These are phyloP conservation scores for Cladosporium sp. DNA, from an alignment of 2,329 filamentous ascomycete genomes.

Conservation along the genomic window DNA sequence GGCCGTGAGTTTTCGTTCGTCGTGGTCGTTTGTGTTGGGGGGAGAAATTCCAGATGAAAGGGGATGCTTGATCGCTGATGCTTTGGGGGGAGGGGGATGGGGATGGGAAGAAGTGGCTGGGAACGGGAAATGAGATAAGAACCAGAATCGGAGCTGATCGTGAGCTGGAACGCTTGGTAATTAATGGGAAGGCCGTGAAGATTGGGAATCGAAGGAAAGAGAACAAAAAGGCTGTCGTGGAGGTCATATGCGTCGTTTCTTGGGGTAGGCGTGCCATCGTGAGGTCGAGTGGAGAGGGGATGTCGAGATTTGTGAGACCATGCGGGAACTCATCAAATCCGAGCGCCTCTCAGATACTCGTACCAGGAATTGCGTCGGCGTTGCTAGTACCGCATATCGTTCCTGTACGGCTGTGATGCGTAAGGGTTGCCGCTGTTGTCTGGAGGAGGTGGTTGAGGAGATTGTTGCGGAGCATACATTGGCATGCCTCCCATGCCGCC, in stretches of 20 bases:
- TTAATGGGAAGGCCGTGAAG: not conserved
- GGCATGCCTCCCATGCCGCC: conserved; percentile 2
- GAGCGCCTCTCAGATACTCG: not conserved
- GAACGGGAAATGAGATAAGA: not conserved
- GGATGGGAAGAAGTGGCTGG: not conserved
- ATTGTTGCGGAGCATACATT: not conserved
- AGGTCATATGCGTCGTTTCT: not conserved
- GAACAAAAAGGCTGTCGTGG: not conserved
- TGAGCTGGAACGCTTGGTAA: no score
- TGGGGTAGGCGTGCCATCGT: not conserved
- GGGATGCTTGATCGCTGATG: not conserved
- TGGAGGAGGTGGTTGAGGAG: conserved; percentile 15
- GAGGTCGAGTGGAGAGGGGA: not conserved
- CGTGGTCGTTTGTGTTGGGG: not conserved
- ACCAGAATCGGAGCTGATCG: not conserved
- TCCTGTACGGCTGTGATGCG: conserved; percentile 17
- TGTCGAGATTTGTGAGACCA: not conserved
- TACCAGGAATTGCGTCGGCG: conserved; percentile 4
- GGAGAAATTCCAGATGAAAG: not conserved
- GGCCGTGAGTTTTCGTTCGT: not conserved
- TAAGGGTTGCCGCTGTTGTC: conserved; percentile 33
- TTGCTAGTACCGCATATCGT: conserved; percentile 9
- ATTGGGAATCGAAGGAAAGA: not conserved
- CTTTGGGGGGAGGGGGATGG: not conserved
- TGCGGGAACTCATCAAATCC: not conserved